Evolutionary conservation across 106 monocot genomes (phyloP).

Genomic region (Phalaenopsis aphrodite): DNA sequence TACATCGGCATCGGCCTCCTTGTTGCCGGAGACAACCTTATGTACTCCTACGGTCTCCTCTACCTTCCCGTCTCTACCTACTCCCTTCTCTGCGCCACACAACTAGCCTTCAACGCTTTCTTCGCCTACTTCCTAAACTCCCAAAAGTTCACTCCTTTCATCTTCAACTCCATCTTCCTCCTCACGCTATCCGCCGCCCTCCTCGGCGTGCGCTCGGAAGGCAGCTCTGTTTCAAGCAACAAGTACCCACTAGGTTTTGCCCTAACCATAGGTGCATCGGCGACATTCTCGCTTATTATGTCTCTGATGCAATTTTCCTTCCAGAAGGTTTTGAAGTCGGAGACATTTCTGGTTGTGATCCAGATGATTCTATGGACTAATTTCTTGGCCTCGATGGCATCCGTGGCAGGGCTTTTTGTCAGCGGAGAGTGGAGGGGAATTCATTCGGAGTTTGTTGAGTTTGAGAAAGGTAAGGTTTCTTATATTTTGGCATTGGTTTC

Average conservation of each 20-base stretch:
- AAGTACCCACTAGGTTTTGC: conserved; percentile 24
- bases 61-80: conserved; percentile 47
- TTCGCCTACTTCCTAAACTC: conserved; percentile 38
- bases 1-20: conserved; percentile 31
- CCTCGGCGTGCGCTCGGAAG: conserved; percentile 14
- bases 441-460: conserved; percentile 26
- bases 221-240: not conserved
- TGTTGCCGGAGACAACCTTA: conserved; percentile 29
- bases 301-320: conserved; percentile 37
- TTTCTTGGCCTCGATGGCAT: conserved; percentile 16
- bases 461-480: conserved; percentile 17
- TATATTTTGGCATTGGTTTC: conserved; percentile 30
- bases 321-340: conserved; percentile 30
- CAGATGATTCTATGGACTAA: conserved; percentile 29
- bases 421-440: conserved; percentile 43
- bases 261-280: conserved; percentile 31
- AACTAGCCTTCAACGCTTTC: conserved; percentile 45
- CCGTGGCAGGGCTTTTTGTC: conserved; percentile 27
- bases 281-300: conserved; percentile 31
- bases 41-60: conserved; percentile 48
- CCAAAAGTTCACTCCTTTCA: conserved; percentile 33
- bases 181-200: conserved; percentile 32
- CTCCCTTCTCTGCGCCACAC: conserved; percentile 38
- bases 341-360: conserved; percentile 26
- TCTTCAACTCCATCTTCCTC: conserved; percentile 37